Evolutionary conservation across 2,329 filamentous ascomycete genomes (phyloP).

Genomic region (Calonectria naviculata): DNA sequence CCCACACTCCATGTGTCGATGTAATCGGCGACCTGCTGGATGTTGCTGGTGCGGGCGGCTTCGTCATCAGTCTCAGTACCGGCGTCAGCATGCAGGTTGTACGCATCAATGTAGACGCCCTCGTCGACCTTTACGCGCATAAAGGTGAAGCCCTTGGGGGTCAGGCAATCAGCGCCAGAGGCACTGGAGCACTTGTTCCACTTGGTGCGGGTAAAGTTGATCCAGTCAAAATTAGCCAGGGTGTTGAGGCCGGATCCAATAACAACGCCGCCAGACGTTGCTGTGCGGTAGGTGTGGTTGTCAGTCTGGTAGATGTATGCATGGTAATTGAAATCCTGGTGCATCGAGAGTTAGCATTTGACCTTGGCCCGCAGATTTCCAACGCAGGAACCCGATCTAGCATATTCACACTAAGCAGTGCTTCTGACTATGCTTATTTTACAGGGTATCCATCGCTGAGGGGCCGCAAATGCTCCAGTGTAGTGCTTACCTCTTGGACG

Average conservation of each 20-base stretch:
- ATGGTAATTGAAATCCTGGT: conserved; percentile 73
- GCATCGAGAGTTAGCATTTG: not conserved
- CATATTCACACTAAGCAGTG: no score
- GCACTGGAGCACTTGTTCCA: conserved; percentile 69
- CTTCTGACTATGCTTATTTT: not conserved
- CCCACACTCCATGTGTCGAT: conserved; percentile 66
- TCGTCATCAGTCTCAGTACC: conserved; percentile 61
- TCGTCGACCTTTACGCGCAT: conserved; percentile 68
- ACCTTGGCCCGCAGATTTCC: not conserved
- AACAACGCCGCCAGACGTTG: conserved; percentile 72
- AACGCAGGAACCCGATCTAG: not conserved
- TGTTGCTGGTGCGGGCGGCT: conserved; percentile 66
- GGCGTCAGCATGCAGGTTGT: conserved; percentile 76
- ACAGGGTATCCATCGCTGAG: not conserved
- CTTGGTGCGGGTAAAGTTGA: conserved; percentile 63
- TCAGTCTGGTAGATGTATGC: conserved; percentile 70
- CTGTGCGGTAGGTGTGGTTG: conserved; percentile 68
- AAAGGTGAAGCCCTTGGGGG: conserved; percentile 76
- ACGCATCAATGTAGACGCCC: conserved; percentile 67
- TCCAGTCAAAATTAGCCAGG: conserved; percentile 67
- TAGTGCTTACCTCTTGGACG: conserved; percentile 62
- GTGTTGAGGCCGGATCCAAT: conserved; percentile 75
- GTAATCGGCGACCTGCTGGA: conserved; percentile 68
- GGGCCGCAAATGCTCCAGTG: not conserved
- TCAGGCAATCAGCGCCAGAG: conserved; percentile 69